Evolutionary conservation across 306 rosid species (phyloP).

Genomic region (Lathyrus oleraceus): DNA sequence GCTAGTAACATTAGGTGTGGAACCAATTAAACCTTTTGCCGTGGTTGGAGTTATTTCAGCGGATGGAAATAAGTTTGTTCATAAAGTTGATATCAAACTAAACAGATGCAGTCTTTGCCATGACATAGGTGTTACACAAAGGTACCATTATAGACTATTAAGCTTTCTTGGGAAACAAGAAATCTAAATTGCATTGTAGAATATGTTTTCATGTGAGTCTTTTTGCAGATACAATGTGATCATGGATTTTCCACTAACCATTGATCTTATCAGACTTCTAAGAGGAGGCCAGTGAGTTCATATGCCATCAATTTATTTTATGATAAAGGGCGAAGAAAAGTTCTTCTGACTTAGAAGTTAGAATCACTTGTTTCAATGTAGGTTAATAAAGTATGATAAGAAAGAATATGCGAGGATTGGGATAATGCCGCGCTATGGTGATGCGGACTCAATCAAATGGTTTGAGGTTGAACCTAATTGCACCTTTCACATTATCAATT

Average conservation of each 20-base stretch:
- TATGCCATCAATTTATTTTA: not conserved
- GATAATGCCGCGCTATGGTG: conserved; percentile 73
- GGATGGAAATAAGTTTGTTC: conserved; percentile 63
- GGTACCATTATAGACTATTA: conserved; percentile 37
- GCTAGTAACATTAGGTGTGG: conserved; percentile 58
- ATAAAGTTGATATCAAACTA: conserved; percentile 58
- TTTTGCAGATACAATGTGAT: conserved; percentile 62
- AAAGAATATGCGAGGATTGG: conserved; percentile 68
- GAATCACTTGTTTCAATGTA: conserved; percentile 25
- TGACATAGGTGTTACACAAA: conserved; percentile 65
- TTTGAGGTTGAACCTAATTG: conserved; percentile 64
- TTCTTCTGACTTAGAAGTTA: conserved; percentile 1
- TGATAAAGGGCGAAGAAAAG: not conserved
- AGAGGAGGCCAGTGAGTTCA: conserved; percentile 66
- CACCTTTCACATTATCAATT: conserved; percentile 66
- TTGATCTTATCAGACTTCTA: conserved; percentile 56
- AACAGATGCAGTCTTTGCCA: conserved; percentile 55
- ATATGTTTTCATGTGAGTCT: conserved; percentile 1
- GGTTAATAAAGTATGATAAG: conserved; percentile 51
- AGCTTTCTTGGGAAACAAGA: not conserved
- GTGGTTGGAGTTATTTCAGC: conserved; percentile 65
- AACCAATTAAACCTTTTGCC: conserved; percentile 52
- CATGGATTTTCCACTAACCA: conserved; percentile 66
- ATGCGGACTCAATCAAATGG: conserved; percentile 63
- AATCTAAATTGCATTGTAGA: not conserved